Conservation (phyloP, 2,329 filamentous ascomycete genomes). For the Arachnopeziza araneosa region DNA sequence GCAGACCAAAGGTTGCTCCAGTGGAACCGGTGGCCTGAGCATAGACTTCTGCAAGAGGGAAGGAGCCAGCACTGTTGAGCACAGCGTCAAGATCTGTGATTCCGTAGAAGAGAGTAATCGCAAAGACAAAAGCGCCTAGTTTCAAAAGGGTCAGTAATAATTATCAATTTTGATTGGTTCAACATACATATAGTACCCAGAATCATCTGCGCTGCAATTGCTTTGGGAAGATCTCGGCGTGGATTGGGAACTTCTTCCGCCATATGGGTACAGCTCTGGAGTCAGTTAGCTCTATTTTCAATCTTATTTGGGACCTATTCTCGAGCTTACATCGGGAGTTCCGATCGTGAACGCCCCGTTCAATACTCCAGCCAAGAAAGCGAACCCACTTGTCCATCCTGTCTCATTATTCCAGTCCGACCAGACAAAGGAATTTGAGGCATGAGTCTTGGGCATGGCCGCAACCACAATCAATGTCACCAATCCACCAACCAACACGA, state of each 20-base stretch:
- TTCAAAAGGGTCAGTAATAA: not conserved
- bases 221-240: conserved; percentile 46
- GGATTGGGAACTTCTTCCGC: conserved; percentile 53
- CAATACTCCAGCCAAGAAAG: conserved; percentile 52
- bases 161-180: not conserved
- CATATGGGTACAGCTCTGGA: conserved; percentile 58
- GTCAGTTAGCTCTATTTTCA: too few species aligned
- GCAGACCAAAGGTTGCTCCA: conserved; percentile 44
- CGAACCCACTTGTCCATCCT: conserved; percentile 43
- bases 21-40: conserved; percentile 48
- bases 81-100: conserved; percentile 50
- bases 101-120: conserved; percentile 47
- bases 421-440: conserved; percentile 36
- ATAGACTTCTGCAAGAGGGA: conserved; percentile 65
- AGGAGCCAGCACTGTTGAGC: conserved; percentile 42
- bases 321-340: conserved; percentile 35
- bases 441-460: conserved; percentile 44
- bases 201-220: conserved; percentile 42
- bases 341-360: conserved; percentile 65
- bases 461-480: conserved; percentile 50
- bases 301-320: too few species aligned
- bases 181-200: conserved; percentile 28
- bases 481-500: conserved; percentile 46
- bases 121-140: not conserved
- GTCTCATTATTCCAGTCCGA: conserved; percentile 38